These are phyloP conservation scores for Iris pallida DNA, from an alignment of 116 monocot genomes.

Conservation along the genomic window DNA sequence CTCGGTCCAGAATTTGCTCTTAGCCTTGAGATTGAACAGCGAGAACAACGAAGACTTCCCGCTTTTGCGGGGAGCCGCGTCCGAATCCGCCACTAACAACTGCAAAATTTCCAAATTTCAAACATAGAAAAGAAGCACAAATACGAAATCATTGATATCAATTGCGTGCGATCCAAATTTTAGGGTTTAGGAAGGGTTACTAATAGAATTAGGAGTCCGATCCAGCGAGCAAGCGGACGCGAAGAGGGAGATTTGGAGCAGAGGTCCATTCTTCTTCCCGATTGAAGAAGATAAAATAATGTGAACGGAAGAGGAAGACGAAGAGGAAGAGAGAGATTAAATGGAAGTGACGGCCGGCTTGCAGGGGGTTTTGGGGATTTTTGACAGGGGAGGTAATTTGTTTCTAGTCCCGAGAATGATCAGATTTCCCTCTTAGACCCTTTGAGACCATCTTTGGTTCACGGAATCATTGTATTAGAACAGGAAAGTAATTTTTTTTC, in stretches of 20 bases:
- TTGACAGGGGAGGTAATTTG: no score
- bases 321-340: no score
- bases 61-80: constrained; percentile 37
- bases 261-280: constrained; percentile 5
- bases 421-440: no score
- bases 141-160: not conserved
- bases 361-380: no score
- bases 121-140: not conserved
- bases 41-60: constrained; percentile 77
- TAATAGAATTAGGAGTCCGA: constrained; percentile 8
- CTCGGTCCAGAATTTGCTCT: constrained; percentile 95
- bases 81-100: constrained; percentile 23
- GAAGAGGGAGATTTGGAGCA: not conserved
- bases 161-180: not conserved
- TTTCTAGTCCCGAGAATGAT: no score
- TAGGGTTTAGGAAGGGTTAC: constrained; percentile 9
- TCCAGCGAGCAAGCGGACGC: not conserved
- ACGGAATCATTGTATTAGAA: no score
- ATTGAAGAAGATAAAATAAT: no score
- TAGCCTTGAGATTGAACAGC: constrained; percentile 81
- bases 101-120: constrained; percentile 1
- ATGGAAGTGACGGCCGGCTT: no score
- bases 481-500: no score
- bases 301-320: not conserved
- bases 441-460: no score